phyloP scores from a whole-genome alignment of 2,329 filamentous ascomycete species.

The Colletotrichum tropicale region DNA sequence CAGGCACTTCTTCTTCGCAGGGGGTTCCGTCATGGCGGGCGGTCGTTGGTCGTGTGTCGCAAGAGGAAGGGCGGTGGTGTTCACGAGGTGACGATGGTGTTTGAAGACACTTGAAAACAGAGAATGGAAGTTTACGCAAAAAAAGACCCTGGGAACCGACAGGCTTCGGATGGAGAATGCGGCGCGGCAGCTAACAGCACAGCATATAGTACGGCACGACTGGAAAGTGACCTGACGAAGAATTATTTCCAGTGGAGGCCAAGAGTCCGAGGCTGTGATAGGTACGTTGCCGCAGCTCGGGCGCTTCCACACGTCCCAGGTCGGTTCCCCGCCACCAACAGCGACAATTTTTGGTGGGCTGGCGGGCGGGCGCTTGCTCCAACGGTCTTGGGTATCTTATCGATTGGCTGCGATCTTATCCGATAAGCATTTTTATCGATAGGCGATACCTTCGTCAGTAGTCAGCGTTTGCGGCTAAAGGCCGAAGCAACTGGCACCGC shows the following conservation, averaged over 20 bases:
- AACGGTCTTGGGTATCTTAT: not conserved
- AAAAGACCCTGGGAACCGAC: not conserved
- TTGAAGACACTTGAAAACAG: not conserved
- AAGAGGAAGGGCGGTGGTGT: not conserved
- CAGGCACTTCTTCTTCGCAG: constrained; percentile 72
- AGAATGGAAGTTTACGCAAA: not conserved
- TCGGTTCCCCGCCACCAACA: not conserved
- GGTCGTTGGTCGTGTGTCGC: not conserved
- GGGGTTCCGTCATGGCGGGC: constrained; percentile 52
- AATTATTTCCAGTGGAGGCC: not conserved
- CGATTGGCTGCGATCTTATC: not conserved
- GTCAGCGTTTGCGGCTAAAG: not conserved
- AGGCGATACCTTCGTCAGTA: not conserved
- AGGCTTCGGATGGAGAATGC: not conserved
- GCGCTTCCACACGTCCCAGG: not conserved
- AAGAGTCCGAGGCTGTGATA: constrained; percentile 9
- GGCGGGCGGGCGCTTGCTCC: not conserved
- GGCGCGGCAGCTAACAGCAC: not conserved
- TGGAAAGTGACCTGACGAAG: constrained; percentile 16
- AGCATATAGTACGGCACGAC: not conserved
- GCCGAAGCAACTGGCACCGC: not conserved
- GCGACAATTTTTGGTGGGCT: not conserved
- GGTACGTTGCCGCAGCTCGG: not conserved
- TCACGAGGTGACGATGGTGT: not conserved
- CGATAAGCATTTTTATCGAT: not conserved